phyloP scores from a whole-genome alignment of 371 early-diverging fungal genomes.

The Mucor velutinosus region DNA sequence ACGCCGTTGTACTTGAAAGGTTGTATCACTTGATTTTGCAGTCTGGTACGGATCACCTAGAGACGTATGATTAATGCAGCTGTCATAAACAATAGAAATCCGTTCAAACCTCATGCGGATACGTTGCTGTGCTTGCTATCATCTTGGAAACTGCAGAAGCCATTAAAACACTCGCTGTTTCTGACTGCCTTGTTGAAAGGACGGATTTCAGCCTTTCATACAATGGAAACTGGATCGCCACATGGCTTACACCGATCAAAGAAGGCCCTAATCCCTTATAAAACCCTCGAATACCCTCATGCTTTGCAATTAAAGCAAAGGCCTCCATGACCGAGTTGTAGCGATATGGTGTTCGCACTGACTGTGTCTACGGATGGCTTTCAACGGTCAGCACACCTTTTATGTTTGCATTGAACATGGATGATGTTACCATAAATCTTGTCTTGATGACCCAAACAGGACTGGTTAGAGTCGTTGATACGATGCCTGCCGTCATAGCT shows the following conservation, averaged over 20 bases:
- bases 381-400: not conserved
- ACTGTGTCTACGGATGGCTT: constrained; percentile 62
- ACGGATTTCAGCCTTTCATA: constrained; percentile 85
- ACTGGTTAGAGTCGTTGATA: constrained; percentile 79
- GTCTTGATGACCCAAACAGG: constrained; percentile 98
- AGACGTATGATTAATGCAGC: constrained; percentile 36
- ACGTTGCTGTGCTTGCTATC: constrained; percentile 85
- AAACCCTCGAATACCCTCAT: constrained; percentile 80
- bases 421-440: constrained; percentile 79
- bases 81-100: constrained; percentile 35
- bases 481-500: constrained; percentile 84
- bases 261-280: constrained; percentile 91
- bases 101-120: constrained; percentile 66
- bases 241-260: constrained; percentile 91
- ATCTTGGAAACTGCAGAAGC: constrained; percentile 88
- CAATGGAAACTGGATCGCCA: constrained; percentile 93
- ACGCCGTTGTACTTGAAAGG: constrained; percentile 82
- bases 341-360: constrained; percentile 62
- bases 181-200: not conserved
- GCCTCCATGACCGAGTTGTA: constrained; percentile 76
- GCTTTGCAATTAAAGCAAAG: constrained; percentile 61
- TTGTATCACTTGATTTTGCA: constrained; percentile 80
- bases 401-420: not conserved
- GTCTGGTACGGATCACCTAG: constrained; percentile 77
- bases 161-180: constrained; percentile 55